Percentiles rank a stretch among this genome's conserved stretches.
These are phyloP conservation scores for Claviceps sorghi DNA, from an alignment of 2,329 filamentous ascomycete species.

Conservation along the genomic window DNA sequence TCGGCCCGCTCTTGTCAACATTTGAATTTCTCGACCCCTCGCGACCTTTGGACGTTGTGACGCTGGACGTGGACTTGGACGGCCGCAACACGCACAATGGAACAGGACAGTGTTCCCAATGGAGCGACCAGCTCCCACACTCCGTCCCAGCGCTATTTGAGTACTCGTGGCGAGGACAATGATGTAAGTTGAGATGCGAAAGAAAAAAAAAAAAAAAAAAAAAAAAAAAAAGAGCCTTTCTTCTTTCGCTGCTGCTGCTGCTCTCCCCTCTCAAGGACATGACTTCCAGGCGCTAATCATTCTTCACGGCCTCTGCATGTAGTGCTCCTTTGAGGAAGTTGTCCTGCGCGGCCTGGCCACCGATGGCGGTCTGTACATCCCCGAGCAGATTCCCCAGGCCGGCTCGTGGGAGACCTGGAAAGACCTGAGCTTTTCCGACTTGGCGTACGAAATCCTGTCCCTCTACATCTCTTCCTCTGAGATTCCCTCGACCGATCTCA, in stretches of 20 bases:
- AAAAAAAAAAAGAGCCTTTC: neutral
- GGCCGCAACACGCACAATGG: slow-evolving; percentile 19
- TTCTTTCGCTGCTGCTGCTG: neutral
- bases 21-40: neutral
- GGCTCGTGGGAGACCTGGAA: slow-evolving; percentile 43
- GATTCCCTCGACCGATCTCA: slow-evolving; percentile 67
- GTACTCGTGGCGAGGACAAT: slow-evolving; percentile 35
- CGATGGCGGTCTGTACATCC: slow-evolving; percentile 82
- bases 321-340: slow-evolving; percentile 84
- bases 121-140: slow-evolving; percentile 23
- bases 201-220: too few species aligned
- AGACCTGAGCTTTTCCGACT: slow-evolving; percentile 62
- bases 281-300: neutral
- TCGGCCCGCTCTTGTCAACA: slow-evolving; percentile 3
- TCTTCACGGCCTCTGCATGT: neutral
- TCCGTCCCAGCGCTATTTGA: slow-evolving; percentile 34
- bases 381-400: slow-evolving; percentile 55
- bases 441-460: slow-evolving; percentile 73
- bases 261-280: neutral
- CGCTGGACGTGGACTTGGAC: neutral
- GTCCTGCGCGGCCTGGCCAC: slow-evolving; percentile 77
- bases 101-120: slow-evolving; percentile 24
- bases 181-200: slow-evolving; percentile 22
- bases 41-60: neutral
- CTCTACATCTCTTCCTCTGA: slow-evolving; percentile 76